phyloP scores from a whole-genome alignment of 441 rosid species.

The Populus hybrid region DNA sequence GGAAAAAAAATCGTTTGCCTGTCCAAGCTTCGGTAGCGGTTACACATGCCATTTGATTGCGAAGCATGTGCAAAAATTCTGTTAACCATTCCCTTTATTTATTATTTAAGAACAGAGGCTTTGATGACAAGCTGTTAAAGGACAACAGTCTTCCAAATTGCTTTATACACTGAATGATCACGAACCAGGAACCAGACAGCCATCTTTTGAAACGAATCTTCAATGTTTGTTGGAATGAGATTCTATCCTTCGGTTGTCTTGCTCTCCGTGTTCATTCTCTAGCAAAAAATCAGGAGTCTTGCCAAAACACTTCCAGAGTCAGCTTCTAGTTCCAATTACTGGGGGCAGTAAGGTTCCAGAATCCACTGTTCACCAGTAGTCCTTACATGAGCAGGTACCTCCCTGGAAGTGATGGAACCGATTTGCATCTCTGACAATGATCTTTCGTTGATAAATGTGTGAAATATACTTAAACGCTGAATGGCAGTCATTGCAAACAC shows the following conservation, averaged over 20 bases:
- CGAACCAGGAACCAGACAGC: background rate
- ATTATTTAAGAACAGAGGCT: too few species aligned
- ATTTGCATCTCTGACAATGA: constrained; percentile 20
- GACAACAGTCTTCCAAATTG: background rate
- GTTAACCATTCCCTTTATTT: background rate
- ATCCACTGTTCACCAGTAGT: constrained; percentile 38
- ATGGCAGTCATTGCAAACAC: constrained; percentile 47
- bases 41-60: background rate
- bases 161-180: background rate
- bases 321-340: background rate
- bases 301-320: background rate
- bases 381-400: constrained; percentile 51
- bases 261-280: background rate
- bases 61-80: background rate
- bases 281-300: background rate
- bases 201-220: background rate
- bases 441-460: constrained; percentile 25
- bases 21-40: too few species aligned
- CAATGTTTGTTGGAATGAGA: background rate
- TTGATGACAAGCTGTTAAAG: background rate
- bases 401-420: constrained; percentile 46
- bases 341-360: background rate
- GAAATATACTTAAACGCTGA: constrained; percentile 41
- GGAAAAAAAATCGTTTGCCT: too few species aligned
- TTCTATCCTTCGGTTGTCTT: background rate